Base-by-base conservation (phyloP, 2,329 filamentous ascomycete genomes). In the Furcasterigmium furcatum region DNA sequence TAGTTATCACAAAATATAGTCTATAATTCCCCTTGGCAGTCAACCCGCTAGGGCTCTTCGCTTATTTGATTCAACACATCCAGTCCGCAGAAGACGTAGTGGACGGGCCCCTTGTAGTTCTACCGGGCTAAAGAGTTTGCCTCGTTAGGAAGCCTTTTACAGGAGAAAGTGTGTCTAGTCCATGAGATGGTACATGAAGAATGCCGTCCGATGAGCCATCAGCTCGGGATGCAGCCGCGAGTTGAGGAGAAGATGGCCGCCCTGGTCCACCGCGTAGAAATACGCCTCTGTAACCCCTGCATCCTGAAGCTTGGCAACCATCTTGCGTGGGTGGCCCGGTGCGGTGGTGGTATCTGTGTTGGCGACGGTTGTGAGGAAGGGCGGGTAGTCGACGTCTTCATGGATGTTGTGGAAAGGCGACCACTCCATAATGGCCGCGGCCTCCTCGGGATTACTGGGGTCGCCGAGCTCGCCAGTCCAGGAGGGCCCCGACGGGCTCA, bases 121-220 rank as follows among this genome's bases (percentile, higher is more conserved):
- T n/a, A n/a, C n/a, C n/a, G n/a, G n/a, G n/a, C n/a, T n/a, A n/a
- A n/a, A n/a, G n/a, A n/a, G n/a, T n/a, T n/a, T n/a, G n/a, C n/a
- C n/a, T n/a, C n/a, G n/a, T n/a, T n/a, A n/a, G n/a, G n/a, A n/a
- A n/a, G n/a, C n/a, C n/a, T n/a, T n/a, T n/a, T n/a, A n/a, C n/a
- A n/a, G n/a, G n/a, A n/a, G n/a, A n/a, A n/a, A n/a, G n/a, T n/a
- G n/a, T n/a, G n/a, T n/a, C 44, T 39, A 8, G 12, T 19, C 4
- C 43, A 44, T 25, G 47, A 47, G 19, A 47, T 44, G 19, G 40
- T 43, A 9, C 52, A 22, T 38, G 41, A 20, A 51, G 51, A 20
- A 32, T 36, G 41, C 29, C 41, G 32, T 34, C 4, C 41, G 27
- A 18, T 25, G 25, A 14, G 32, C 35, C n/a, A 38, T 20, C 12